Conservation (phyloP, 352 stramenopile species). For the Phytophthora cryptogea region DNA sequence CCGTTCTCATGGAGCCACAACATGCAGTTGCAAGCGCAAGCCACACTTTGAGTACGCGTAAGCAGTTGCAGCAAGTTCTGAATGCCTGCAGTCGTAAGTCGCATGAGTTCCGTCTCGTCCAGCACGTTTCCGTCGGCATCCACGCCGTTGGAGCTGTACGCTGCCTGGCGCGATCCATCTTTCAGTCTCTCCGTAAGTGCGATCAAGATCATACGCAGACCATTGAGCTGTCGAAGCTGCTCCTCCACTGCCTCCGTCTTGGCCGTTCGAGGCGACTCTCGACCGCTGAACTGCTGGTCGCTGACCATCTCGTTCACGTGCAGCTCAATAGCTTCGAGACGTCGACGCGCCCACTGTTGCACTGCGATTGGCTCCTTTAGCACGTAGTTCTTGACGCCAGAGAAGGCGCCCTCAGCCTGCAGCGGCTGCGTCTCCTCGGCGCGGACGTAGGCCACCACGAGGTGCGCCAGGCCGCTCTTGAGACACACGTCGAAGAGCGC, state of each 20-base stretch:
- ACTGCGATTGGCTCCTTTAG: slow-evolving; percentile 82
- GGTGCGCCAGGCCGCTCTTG: slow-evolving; percentile 64
- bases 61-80: slow-evolving; percentile 75
- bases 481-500: slow-evolving; percentile 82
- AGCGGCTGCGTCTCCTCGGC: slow-evolving; percentile 35
- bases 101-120: slow-evolving; percentile 72
- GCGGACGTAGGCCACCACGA: slow-evolving; percentile 76
- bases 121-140: slow-evolving; percentile 42
- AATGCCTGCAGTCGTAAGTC: slow-evolving; percentile 65
- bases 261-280: slow-evolving; percentile 32
- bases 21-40: slow-evolving; percentile 63
- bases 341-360: slow-evolving; percentile 72
- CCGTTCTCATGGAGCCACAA: slow-evolving; percentile 67
- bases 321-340: slow-evolving; percentile 60
- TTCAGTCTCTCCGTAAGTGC: slow-evolving; percentile 70
- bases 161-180: slow-evolving; percentile 59
- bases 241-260: slow-evolving; percentile 46
- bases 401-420: slow-evolving; percentile 30
- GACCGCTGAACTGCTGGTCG: slow-evolving; percentile 49
- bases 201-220: slow-evolving; percentile 67
- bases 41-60: slow-evolving; percentile 59
- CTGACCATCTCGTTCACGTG: slow-evolving; percentile 55
- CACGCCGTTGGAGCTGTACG: slow-evolving; percentile 32
- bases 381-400: slow-evolving; percentile 59
- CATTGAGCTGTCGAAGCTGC: slow-evolving; percentile 65